Conservation (phyloP, 2,329 filamentous ascomycete genomes). For the Berkeleyomyces rouxiae region DNA sequence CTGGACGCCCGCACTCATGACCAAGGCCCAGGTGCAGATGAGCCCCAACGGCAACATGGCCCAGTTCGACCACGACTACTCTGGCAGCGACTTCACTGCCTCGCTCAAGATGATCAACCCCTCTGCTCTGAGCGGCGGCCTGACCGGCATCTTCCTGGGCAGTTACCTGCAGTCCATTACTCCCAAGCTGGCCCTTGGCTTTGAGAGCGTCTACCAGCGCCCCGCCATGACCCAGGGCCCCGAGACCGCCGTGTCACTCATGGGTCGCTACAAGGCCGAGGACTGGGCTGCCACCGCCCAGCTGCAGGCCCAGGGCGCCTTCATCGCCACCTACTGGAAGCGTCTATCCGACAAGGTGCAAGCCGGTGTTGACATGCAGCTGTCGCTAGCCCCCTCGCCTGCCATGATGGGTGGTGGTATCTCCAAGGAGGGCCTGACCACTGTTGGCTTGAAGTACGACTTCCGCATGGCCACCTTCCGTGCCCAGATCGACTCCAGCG, state of each 20-base stretch:
- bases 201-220: constrained; percentile 91
- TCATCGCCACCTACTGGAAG: constrained; percentile 90
- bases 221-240: constrained; percentile 68
- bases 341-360: constrained; percentile 87
- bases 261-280: constrained; percentile 72
- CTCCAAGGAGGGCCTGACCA: constrained; percentile 76
- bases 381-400: constrained; percentile 55
- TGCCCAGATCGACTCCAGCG: constrained; percentile 86
- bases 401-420: constrained; percentile 60
- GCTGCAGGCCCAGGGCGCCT: constrained; percentile 69
- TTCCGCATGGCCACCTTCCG: constrained; percentile 92
- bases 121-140: constrained; percentile 75
- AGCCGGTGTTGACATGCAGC: constrained; percentile 85
- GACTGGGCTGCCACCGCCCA: constrained; percentile 92
- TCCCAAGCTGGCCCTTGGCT: constrained; percentile 66
- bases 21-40: constrained; percentile 79
- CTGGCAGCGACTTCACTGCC: constrained; percentile 79
- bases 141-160: constrained; percentile 90
- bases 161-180: constrained; percentile 92
- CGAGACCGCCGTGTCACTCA: constrained; percentile 83
- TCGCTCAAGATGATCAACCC: constrained; percentile 91
- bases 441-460: constrained; percentile 92
- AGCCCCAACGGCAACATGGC: constrained; percentile 43
- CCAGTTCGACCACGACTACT: constrained; percentile 79
- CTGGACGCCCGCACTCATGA: constrained; percentile 63